Evolutionary conservation across 495 filamentous ascomycete species (phyloP).

Genomic region (Penicillium lagena): DNA sequence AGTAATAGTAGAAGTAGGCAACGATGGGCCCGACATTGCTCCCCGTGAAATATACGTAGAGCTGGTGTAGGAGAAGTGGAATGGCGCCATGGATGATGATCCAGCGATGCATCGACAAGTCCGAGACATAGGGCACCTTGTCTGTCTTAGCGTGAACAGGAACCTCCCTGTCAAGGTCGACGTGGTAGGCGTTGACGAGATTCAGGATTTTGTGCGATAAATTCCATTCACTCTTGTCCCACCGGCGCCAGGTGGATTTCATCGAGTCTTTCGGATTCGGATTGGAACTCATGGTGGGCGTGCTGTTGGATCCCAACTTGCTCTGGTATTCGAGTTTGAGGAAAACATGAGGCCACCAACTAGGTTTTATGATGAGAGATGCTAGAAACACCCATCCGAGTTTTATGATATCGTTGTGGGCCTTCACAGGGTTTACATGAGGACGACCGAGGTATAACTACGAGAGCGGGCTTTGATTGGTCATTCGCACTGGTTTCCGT

Average conservation of each 20-base stretch:
- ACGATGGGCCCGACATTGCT: conserved; percentile 12
- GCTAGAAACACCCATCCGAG: neutral
- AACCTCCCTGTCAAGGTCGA: conserved; percentile 15
- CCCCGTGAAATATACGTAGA: conserved; percentile 18
- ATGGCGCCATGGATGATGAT: conserved; percentile 19
- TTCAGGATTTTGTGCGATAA: conserved; percentile 23
- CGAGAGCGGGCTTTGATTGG: neutral
- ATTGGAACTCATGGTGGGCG: conserved; percentile 8
- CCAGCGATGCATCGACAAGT: conserved; percentile 24
- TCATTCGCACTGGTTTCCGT: conserved; percentile 1
- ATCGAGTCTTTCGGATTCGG: conserved; percentile 28
- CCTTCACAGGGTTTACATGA: neutral
- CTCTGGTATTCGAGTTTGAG: neutral
- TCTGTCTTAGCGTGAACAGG: conserved; percentile 26
- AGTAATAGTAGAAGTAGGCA: conserved; percentile 21
- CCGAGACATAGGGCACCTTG: conserved; percentile 23
- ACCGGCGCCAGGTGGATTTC: conserved; percentile 29
- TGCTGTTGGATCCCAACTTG: neutral
- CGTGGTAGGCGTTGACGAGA: conserved; percentile 19
- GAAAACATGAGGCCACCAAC: neutral
- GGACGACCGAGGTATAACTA: neutral
- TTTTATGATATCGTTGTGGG: neutral
- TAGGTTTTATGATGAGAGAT: neutral
- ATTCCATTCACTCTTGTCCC: conserved; percentile 19
- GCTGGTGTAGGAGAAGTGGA: conserved; percentile 21